A percentile compares a stretch with the other conserved stretches of the same genome.
Evolutionary conservation across 2,329 filamentous ascomycete genomes (phyloP).

Genomic region (Arthrobotrys pseudoclavata): DNA sequence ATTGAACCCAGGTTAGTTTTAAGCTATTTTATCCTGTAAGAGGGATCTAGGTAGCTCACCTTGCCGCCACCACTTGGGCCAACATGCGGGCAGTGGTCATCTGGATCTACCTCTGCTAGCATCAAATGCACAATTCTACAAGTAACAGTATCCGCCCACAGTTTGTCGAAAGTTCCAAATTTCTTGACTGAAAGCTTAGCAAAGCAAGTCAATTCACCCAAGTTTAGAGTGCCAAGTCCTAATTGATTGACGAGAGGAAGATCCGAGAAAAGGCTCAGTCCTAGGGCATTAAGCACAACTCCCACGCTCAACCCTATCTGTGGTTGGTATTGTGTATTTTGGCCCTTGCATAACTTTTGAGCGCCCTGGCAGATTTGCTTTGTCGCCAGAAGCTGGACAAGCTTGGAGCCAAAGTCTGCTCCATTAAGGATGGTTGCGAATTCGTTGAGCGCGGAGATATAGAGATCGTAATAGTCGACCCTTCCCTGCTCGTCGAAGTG

Average conservation of each 20-base stretch:
- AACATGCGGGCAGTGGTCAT: constrained; percentile 51
- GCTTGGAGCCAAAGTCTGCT: constrained; percentile 63
- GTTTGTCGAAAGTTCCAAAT: constrained; percentile 67
- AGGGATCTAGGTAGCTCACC: constrained; percentile 23
- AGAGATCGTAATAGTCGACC: constrained; percentile 68
- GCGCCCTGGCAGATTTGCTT: constrained; percentile 65
- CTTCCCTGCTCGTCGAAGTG: constrained; percentile 68
- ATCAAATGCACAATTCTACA: constrained; percentile 68
- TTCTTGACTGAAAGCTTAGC: constrained; percentile 64
- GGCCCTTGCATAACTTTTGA: constrained; percentile 65
- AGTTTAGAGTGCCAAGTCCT: constrained; percentile 23
- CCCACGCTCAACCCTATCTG: constrained; percentile 5
- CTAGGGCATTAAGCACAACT: constrained; percentile 4
- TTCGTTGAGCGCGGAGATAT: constrained; percentile 67
- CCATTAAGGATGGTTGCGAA: constrained; percentile 65
- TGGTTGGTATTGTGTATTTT: constrained; percentile 65
- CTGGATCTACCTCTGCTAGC: constrained; percentile 61
- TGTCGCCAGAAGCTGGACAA: constrained; percentile 64
- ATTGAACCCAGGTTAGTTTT: constrained; percentile 3
- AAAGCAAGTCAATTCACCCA: constrained; percentile 65
- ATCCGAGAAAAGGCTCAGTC: constrained; percentile 21
- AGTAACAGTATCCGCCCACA: constrained; percentile 68
- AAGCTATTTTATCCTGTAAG: background rate
- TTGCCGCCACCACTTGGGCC: constrained; percentile 51
- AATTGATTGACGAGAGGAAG: constrained; percentile 15